These are phyloP conservation scores for Pichia kluyveri DNA, from an alignment of 805 yeast species.

Conservation along the genomic window DNA sequence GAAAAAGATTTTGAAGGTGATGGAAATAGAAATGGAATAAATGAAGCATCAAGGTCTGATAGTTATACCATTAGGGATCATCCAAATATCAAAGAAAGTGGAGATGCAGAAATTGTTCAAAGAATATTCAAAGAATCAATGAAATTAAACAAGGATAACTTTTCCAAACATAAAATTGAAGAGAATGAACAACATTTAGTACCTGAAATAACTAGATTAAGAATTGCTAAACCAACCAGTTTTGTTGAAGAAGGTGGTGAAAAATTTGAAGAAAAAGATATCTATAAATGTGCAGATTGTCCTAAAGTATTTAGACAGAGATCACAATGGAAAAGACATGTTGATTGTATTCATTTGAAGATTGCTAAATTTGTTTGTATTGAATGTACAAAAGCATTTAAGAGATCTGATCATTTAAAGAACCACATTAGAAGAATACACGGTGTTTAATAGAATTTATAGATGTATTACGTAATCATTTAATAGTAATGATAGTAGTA, in stretches of 20 bases:
- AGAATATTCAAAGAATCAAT: slow-evolving; percentile 4
- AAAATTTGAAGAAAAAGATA: slow-evolving; percentile 2
- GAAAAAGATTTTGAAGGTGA: too few species aligned
- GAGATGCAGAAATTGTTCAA: neutral
- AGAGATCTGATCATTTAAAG: slow-evolving; percentile 57
- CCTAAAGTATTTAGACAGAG: slow-evolving; percentile 44
- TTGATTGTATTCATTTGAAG: slow-evolving; percentile 50
- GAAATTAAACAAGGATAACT: slow-evolving; percentile 3
- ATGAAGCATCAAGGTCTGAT: neutral
- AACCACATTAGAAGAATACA: slow-evolving; percentile 48
- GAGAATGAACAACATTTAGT: neutral
- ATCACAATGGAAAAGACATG: slow-evolving; percentile 61
- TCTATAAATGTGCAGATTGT: slow-evolving; percentile 27
- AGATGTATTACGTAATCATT: too few species aligned
- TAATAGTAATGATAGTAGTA: too few species aligned
- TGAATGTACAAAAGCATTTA: slow-evolving; percentile 51
- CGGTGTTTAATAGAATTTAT: neutral
- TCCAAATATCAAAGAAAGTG: neutral
- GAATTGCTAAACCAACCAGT: neutral
- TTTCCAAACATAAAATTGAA: neutral
- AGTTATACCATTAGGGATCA: neutral
- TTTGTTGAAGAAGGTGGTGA: neutral
- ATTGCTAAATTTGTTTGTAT: slow-evolving; percentile 48
- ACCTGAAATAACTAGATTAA: slow-evolving; percentile 1
- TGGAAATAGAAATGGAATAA: too few species aligned